Conservation (phyloP, 768 basidiomycete species). For the Cyclocybe cylindracea region DNA sequence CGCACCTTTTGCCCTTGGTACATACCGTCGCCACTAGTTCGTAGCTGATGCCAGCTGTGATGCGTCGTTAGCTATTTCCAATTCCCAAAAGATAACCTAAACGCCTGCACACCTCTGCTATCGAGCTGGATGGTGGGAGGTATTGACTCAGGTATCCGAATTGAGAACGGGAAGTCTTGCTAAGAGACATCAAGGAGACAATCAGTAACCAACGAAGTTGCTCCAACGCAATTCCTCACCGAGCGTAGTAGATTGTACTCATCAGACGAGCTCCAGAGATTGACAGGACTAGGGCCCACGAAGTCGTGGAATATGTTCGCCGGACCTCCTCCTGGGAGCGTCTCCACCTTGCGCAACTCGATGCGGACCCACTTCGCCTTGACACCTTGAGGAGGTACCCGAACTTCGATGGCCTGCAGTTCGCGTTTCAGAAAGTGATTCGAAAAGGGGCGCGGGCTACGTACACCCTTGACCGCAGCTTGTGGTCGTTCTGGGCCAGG, state of each 20-base stretch:
- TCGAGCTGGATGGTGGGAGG: slow-evolving; percentile 85
- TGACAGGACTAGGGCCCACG: slow-evolving; percentile 80
- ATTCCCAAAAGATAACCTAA: not conserved
- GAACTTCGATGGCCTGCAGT: slow-evolving; percentile 79
- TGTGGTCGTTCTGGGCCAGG: slow-evolving; percentile 76
- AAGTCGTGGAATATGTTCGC: slow-evolving; percentile 76
- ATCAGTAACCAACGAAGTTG: slow-evolving; percentile 5
- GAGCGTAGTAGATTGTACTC: slow-evolving; percentile 72
- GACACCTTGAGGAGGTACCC: slow-evolving; percentile 69
- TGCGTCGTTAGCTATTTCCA: not conserved
- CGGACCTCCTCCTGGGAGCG: slow-evolving; percentile 68
- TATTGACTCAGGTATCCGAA: slow-evolving; percentile 90
- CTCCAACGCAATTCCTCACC: slow-evolving; percentile 40
- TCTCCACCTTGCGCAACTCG: slow-evolving; percentile 90
- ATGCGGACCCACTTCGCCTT: slow-evolving; percentile 93
- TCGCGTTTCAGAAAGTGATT: not conserved
- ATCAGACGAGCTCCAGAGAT: slow-evolving; percentile 79
- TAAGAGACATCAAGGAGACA: slow-evolving; percentile 26
- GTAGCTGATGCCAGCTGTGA: slow-evolving; percentile 79
- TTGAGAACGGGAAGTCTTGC: slow-evolving; percentile 89
- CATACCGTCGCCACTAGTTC: slow-evolving; percentile 89
- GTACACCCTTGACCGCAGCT: slow-evolving; percentile 83
- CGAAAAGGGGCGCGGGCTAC: slow-evolving; percentile 28
- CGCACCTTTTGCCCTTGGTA: slow-evolving; percentile 82
- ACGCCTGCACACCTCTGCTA: slow-evolving; percentile 54